Evolutionary conservation across 2,329 filamentous ascomycete species (phyloP).

Genomic region (Parastagonospora nodorum): DNA sequence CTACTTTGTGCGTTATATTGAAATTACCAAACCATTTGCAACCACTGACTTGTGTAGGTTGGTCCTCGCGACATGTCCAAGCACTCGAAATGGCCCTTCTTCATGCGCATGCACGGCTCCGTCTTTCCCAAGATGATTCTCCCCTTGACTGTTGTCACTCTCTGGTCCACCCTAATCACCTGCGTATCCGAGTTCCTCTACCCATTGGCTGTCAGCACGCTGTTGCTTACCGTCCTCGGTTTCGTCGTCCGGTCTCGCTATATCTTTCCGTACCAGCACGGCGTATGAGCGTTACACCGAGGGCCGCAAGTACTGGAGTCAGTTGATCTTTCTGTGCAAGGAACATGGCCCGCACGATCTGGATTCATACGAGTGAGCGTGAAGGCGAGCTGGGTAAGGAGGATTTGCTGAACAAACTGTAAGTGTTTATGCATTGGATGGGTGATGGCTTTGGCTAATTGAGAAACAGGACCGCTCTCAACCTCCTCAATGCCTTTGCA

Average conservation of each 20-base stretch:
- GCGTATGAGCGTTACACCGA: conserved; percentile 73
- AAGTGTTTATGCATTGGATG: conserved; percentile 13
- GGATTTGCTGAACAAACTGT: conserved; percentile 71
- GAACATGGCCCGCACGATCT: conserved; percentile 72
- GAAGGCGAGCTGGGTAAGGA: conserved; percentile 64
- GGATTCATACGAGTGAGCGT: conserved; percentile 74
- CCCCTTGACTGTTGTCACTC: conserved; percentile 65
- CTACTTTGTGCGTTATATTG: conserved; percentile 59
- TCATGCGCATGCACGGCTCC: conserved; percentile 76
- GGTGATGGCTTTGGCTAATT: conserved; percentile 1
- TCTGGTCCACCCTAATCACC: conserved; percentile 71
- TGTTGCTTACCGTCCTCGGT: conserved; percentile 77
- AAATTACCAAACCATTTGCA: neutral
- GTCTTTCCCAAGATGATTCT: conserved; percentile 76
- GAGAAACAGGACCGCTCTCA: conserved; percentile 64
- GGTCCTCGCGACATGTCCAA: conserved; percentile 72
- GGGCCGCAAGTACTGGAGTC: conserved; percentile 67
- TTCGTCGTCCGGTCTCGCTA: conserved; percentile 78
- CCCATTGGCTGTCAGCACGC: conserved; percentile 63
- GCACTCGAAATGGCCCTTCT: conserved; percentile 78
- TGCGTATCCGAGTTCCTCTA: conserved; percentile 50
- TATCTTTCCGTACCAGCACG: conserved; percentile 77
- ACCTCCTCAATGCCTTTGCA: conserved; percentile 78
- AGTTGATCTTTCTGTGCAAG: conserved; percentile 60
- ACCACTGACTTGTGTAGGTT: conserved; percentile 27